Evolutionary conservation across 106 monocot genomes (phyloP).

Genomic region (Posidonia australis): DNA sequence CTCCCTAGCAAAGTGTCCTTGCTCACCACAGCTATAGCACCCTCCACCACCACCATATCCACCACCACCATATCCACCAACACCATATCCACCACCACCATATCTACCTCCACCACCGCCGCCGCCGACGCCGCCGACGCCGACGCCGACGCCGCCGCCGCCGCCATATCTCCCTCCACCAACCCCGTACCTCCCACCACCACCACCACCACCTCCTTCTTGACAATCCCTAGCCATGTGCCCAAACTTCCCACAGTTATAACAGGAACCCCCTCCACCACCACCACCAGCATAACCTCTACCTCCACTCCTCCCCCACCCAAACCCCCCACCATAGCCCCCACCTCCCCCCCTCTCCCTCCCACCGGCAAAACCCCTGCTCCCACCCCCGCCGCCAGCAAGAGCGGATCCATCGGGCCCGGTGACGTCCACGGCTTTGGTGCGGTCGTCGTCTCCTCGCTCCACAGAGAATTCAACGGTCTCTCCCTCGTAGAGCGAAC

Average conservation of each 20-base stretch:
- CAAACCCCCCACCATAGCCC: neutral
- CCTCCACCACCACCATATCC: conserved; percentile 6
- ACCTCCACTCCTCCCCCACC: neutral
- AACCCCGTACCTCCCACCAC: conserved; percentile 7
- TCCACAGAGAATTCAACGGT: conserved; percentile 33
- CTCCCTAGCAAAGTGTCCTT: conserved; percentile 19
- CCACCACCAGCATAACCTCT: neutral
- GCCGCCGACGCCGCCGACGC: conserved; percentile 2
- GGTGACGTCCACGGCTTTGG: conserved; percentile 43
- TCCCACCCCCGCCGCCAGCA: conserved; percentile 7
- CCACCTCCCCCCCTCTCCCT: conserved; percentile 1
- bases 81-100: conserved; percentile 8
- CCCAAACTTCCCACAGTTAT: conserved; percentile 19
- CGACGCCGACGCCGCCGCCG: conserved; percentile 4
- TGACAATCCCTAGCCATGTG: conserved; percentile 30
- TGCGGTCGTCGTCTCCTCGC: conserved; percentile 22
- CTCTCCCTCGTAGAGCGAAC: conserved; percentile 30
- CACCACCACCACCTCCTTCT: conserved; percentile 6
- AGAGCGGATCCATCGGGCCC: conserved; percentile 13
- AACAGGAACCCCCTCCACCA: conserved; percentile 11
- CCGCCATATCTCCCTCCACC: conserved; percentile 6
- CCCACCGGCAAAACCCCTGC: neutral
- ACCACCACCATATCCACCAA: conserved; percentile 4
- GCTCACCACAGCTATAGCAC: conserved; percentile 12
- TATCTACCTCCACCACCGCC: conserved; percentile 9